phyloP scores from a whole-genome alignment of 345 rosid genomes.

The Salix udensis region DNA sequence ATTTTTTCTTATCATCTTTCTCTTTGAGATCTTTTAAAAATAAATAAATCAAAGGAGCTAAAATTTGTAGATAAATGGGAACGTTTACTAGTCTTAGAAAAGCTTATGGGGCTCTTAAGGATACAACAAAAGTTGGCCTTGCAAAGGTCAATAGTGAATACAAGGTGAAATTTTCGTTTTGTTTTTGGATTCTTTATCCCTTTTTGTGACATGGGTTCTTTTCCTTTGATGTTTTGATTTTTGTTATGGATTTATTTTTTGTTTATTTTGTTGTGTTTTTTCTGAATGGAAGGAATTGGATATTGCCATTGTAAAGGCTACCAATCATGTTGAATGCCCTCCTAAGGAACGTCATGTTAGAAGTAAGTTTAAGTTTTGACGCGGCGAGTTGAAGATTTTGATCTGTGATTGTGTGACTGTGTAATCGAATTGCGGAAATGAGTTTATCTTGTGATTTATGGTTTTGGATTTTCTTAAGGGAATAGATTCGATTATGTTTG shows the following conservation, averaged over 20 bases:
- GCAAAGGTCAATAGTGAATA: conserved; percentile 98
- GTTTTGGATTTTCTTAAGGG: not conserved
- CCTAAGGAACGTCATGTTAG: conserved; percentile 97
- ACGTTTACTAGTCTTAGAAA: conserved; percentile 76
- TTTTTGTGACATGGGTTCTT: not conserved
- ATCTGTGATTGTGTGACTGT: not conserved
- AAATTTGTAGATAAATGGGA: conserved; percentile 44
- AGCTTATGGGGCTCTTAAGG: conserved; percentile 97
- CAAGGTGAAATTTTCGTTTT: conserved; percentile 47
- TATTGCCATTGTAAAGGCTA: conserved; percentile 92
- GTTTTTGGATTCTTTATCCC: not conserved
- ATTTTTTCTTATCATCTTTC: not conserved
- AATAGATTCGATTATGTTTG: not conserved
- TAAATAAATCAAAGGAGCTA: not conserved
- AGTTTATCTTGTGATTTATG: not conserved
- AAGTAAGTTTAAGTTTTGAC: conserved; percentile 39
- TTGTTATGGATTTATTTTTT: not conserved
- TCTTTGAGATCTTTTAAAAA: not conserved
- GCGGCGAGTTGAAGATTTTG: not conserved
- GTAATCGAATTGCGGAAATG: not conserved
- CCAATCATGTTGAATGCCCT: conserved; percentile 90
- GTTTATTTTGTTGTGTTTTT: not conserved
- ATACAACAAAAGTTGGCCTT: conserved; percentile 91
- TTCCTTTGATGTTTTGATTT: not conserved
- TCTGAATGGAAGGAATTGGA: conserved; percentile 57